Percentiles rank a stretch among this genome's conserved stretches.
Evolutionary conservation across 2,329 filamentous ascomycete species (phyloP).

Genomic region (Purpureocillium takamizusanense): DNA sequence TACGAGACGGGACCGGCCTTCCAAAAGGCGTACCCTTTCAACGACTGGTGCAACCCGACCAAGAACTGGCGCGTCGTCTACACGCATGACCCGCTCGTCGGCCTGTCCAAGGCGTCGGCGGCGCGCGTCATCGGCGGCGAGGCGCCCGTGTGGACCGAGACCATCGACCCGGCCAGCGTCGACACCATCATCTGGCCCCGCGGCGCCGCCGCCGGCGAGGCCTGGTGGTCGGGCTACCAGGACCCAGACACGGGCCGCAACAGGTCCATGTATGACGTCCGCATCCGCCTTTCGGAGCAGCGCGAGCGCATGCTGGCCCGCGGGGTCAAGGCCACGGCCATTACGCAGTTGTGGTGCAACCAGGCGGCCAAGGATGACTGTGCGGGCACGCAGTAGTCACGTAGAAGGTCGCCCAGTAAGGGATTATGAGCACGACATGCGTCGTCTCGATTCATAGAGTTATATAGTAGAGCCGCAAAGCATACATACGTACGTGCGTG

Average conservation of each 20-base stretch:
- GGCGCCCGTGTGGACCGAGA: slow-evolving; percentile 74
- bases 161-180: slow-evolving; percentile 64
- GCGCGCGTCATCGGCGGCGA: slow-evolving; percentile 73
- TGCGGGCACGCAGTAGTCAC: no score
- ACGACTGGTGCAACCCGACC: slow-evolving; percentile 70
- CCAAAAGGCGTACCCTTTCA: slow-evolving; percentile 55
- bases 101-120: slow-evolving; percentile 50
- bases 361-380: no score
- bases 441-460: no score
- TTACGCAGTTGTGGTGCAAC: no score
- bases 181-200: slow-evolving; percentile 74
- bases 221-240: slow-evolving; percentile 67
- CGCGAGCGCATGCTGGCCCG: no score
- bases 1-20: slow-evolving; percentile 47
- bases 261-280: no score
- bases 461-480: no score
- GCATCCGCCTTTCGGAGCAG: no score
- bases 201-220: slow-evolving; percentile 63
- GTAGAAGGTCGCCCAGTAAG: no score
- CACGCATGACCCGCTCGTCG: slow-evolving; percentile 63
- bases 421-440: no score
- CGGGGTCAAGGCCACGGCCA: no score
- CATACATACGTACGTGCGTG: no score
- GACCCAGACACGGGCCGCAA: slow-evolving; percentile 27
- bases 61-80: slow-evolving; percentile 81